phyloP scores from a whole-genome alignment of 2,329 filamentous ascomycete species.

The Colletotrichum sansevieriae region DNA sequence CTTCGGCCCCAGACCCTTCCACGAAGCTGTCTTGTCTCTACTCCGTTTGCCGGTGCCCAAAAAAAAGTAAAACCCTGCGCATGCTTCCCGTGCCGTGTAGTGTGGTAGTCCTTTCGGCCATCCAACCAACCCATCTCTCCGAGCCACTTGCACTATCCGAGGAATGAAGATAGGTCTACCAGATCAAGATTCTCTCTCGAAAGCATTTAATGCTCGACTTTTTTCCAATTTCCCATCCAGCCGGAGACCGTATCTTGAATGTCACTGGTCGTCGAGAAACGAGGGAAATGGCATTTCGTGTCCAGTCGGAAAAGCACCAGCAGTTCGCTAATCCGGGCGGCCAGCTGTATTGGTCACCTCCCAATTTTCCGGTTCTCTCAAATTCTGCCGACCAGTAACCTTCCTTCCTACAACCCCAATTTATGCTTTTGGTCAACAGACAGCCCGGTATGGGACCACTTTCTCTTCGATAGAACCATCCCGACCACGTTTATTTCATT shows the following conservation, averaged over 20 bases:
- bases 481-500: neutral
- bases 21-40: neutral
- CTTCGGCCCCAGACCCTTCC: constrained; percentile 11
- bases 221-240: neutral
- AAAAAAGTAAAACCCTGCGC: neutral
- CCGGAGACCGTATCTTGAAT: too few species aligned
- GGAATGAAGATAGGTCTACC: neutral
- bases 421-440: neutral
- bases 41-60: neutral
- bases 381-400: constrained; percentile 3
- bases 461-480: neutral
- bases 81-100: neutral
- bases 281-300: too few species aligned
- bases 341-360: neutral
- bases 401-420: neutral
- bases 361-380: neutral
- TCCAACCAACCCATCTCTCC: neutral
- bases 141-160: neutral
- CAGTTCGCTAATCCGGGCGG: neutral
- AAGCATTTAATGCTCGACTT: neutral
- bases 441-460: neutral
- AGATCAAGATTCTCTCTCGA: constrained; percentile 12
- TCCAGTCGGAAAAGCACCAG: too few species aligned
- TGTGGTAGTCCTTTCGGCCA: neutral
- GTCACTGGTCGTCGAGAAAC: neutral